A percentile compares a stretch with the other conserved stretches of the same genome.
Conservation (phyloP, 2,329 filamentous ascomycete genomes). For the Chaetomiaceae sp. region DNA sequence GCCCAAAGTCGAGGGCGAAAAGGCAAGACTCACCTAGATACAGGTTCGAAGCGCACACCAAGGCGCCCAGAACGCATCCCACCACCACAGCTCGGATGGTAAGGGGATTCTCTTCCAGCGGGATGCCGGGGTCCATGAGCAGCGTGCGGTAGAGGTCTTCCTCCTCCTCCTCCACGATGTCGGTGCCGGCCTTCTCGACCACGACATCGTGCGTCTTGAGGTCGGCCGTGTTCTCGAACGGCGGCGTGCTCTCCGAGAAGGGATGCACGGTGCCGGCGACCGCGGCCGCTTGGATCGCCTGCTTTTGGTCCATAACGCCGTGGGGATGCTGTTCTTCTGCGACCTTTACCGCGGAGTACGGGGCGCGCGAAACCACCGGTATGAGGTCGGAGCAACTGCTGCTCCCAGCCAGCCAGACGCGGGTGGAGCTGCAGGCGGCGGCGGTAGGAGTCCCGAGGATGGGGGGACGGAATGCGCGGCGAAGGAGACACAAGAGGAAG, state of each 20-base stretch:
- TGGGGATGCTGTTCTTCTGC: background rate
- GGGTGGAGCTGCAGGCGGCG: too few species aligned
- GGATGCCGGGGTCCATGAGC: conserved; percentile 30
- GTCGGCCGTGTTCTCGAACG: conserved; percentile 18
- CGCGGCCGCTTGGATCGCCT: conserved; percentile 13
- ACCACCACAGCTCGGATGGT: conserved; percentile 47
- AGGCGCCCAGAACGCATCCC: conserved; percentile 45
- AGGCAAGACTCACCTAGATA: conserved; percentile 44
- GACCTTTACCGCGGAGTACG: background rate
- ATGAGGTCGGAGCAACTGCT: too few species aligned
- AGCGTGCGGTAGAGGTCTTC: conserved; percentile 38
- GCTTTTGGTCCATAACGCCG: conserved; percentile 23
- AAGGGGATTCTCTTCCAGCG: conserved; percentile 36
- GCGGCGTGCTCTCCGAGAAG: conserved; percentile 23
- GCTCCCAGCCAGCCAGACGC: too few species aligned
- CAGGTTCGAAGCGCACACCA: conserved; percentile 53
- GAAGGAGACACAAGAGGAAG: background rate
- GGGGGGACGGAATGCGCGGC: background rate
- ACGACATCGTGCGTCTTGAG: conserved; percentile 21
- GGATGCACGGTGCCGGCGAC: conserved; percentile 18
- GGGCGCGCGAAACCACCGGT: background rate
- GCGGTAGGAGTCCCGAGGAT: too few species aligned
- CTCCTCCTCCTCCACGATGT: conserved; percentile 25
- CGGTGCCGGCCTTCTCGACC: conserved; percentile 26
- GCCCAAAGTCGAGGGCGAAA: background rate